Conservation (phyloP, 192 early-diverging fungal species). For the Jimgerdemannia flammicorona region DNA sequence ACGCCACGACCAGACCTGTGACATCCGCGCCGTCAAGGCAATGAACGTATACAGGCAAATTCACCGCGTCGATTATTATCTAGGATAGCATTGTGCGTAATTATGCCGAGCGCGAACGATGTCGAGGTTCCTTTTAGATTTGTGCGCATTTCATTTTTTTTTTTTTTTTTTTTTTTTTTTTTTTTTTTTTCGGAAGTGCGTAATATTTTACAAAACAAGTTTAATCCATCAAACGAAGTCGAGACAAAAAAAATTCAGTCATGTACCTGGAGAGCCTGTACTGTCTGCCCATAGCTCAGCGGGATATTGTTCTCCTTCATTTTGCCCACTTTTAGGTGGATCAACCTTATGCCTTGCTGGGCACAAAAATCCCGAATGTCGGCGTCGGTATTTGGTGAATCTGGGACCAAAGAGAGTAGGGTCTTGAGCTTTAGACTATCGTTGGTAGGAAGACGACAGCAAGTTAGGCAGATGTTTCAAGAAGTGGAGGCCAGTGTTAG, state of each 20-base stretch:
- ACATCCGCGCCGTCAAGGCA: slow-evolving; percentile 88
- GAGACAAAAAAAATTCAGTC: background rate
- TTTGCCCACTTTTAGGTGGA: slow-evolving; percentile 72
- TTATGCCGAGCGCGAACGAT: no score
- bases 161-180: no score
- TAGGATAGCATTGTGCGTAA: no score
- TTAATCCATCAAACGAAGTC: no score
- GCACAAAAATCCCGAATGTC: slow-evolving; percentile 61
- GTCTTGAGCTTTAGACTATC: slow-evolving; percentile 67
- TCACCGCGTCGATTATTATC: slow-evolving; percentile 70
- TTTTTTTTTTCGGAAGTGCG: no score
- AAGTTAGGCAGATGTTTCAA: no score
- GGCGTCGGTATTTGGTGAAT: slow-evolving; percentile 57
- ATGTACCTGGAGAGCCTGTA: slow-evolving; percentile 58
- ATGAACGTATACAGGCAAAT: slow-evolving; percentile 83
- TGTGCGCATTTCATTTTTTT: no score
- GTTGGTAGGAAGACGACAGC: no score
- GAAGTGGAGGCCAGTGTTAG: no score
- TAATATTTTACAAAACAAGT: no score
- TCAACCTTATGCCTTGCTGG: slow-evolving; percentile 55
- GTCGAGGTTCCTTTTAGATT: no score
- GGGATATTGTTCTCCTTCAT: slow-evolving; percentile 85
- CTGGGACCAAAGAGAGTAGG: slow-evolving; percentile 83
- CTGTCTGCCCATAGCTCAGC: slow-evolving; percentile 67
- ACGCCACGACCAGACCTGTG: slow-evolving; percentile 79